Evolutionary conservation across 2,329 filamentous ascomycete species (phyloP).

Genomic region (Trichoderma cornu-damae): DNA sequence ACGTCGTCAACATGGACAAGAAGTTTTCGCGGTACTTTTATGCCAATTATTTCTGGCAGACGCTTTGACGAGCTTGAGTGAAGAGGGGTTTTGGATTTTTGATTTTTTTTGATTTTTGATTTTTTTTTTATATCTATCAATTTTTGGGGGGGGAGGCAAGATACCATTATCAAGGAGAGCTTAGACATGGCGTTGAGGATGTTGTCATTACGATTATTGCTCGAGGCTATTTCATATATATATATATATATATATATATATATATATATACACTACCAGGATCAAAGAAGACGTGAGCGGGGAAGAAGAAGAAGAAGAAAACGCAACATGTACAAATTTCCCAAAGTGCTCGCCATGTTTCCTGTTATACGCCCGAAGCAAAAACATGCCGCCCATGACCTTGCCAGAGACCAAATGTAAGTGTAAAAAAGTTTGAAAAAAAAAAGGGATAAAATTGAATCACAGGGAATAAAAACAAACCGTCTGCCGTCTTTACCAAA

Average conservation of each 20-base stretch:
- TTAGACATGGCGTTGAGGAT: conserved; percentile 4
- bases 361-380: background rate
- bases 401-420: background rate
- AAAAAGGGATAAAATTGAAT: background rate
- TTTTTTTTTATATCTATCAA: no score
- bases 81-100: background rate
- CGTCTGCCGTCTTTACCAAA: background rate
- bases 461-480: background rate
- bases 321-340: background rate
- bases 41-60: conserved; percentile 94
- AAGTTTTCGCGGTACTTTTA: conserved; percentile 91
- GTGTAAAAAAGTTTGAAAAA: background rate
- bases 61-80: conserved; percentile 50
- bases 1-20: conserved; percentile 89
- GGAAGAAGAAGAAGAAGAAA: background rate
- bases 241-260: no score
- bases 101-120: background rate
- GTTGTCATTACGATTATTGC: background rate
- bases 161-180: conserved; percentile 6
- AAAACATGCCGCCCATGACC: background rate
- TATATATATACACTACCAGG: no score
- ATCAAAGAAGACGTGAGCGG: background rate
- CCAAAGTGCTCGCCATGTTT: background rate
- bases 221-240: background rate
- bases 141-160: background rate